Percentiles rank a stretch among this genome's conserved stretches.
phyloP scores from a whole-genome alignment of 2,329 filamentous ascomycete genomes.

The Diaporthe sp. region DNA sequence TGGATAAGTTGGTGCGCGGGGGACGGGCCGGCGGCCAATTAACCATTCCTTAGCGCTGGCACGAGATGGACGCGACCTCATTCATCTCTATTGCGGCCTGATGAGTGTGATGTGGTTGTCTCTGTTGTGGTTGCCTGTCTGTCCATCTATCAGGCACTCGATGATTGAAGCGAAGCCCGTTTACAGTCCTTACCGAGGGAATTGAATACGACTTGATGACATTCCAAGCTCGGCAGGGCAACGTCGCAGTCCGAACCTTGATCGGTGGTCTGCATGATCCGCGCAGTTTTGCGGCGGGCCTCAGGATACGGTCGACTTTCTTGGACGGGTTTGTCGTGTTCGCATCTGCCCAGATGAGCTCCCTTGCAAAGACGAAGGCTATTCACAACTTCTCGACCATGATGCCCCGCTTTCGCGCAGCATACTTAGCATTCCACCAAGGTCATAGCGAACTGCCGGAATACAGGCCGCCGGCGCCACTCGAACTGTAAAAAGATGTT shows the following conservation, averaged over 20 bases:
- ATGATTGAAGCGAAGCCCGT: background rate
- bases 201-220: background rate
- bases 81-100: conserved; percentile 14
- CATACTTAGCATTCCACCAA: background rate
- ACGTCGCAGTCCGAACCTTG: background rate
- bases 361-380: background rate
- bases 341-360: background rate
- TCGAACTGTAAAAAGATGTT: background rate
- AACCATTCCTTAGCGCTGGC: conserved; percentile 10
- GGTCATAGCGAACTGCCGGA: background rate
- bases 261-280: background rate
- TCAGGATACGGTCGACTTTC: background rate
- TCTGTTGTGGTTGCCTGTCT: background rate
- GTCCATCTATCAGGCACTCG: background rate
- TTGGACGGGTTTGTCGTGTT: background rate
- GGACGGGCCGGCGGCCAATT: conserved; percentile 12
- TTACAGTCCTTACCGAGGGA: background rate
- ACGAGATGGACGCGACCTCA: conserved; percentile 15
- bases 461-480: background rate
- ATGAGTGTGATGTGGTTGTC: background rate
- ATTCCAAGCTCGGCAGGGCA: background rate
- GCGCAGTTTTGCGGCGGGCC: background rate
- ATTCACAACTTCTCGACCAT: background rate
- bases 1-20: conserved; percentile 3
- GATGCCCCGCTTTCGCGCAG: conserved; percentile 11